Conservation (phyloP, 2,329 filamentous ascomycete genomes). For the Trichothecium sympodiale region DNA sequence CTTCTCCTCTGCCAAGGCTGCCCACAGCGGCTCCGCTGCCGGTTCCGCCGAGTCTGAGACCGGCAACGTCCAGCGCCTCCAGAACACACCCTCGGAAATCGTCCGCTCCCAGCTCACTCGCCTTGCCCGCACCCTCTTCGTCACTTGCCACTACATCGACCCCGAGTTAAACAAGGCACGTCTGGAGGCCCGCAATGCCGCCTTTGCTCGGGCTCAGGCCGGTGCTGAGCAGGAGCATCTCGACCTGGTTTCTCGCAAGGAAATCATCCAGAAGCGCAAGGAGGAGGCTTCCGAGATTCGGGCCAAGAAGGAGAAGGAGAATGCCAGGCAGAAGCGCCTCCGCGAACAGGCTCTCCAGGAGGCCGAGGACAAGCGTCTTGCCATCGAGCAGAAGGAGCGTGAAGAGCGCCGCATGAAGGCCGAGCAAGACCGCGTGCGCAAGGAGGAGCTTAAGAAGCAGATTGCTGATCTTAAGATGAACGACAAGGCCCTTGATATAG, state of each 20-base stretch:
- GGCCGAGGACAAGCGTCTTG: slow-evolving; percentile 77
- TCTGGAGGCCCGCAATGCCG: slow-evolving; percentile 66
- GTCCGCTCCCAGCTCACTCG: slow-evolving; percentile 89
- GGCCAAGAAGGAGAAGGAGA: slow-evolving; percentile 84
- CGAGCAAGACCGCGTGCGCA: slow-evolving; percentile 80
- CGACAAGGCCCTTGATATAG: slow-evolving; percentile 64
- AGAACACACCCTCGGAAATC: slow-evolving; percentile 96
- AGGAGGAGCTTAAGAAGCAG: slow-evolving; percentile 89
- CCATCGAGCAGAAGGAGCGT: slow-evolving; percentile 86
- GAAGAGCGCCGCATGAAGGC: slow-evolving; percentile 77
- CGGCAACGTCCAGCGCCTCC: slow-evolving; percentile 81
- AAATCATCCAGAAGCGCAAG: slow-evolving; percentile 93
- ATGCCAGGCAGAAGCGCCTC: slow-evolving; percentile 75
- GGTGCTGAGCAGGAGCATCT: slow-evolving; percentile 88
- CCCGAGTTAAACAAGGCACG: slow-evolving; percentile 76
- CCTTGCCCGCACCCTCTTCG: slow-evolving; percentile 79
- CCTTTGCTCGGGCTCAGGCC: slow-evolving; percentile 69
- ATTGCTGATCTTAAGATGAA: slow-evolving; percentile 84
- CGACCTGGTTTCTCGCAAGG: slow-evolving; percentile 74
- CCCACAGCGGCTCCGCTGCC: slow-evolving; percentile 70
- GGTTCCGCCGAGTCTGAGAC: slow-evolving; percentile 81
- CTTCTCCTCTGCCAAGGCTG: slow-evolving; percentile 91
- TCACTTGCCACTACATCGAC: slow-evolving; percentile 94
- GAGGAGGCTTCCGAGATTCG: slow-evolving; percentile 84
- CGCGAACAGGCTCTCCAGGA: slow-evolving; percentile 82